These are phyloP conservation scores for Anthracocystis setariae DNA, from an alignment of 1,284 basidiomycete species.

Conservation along the genomic window DNA sequence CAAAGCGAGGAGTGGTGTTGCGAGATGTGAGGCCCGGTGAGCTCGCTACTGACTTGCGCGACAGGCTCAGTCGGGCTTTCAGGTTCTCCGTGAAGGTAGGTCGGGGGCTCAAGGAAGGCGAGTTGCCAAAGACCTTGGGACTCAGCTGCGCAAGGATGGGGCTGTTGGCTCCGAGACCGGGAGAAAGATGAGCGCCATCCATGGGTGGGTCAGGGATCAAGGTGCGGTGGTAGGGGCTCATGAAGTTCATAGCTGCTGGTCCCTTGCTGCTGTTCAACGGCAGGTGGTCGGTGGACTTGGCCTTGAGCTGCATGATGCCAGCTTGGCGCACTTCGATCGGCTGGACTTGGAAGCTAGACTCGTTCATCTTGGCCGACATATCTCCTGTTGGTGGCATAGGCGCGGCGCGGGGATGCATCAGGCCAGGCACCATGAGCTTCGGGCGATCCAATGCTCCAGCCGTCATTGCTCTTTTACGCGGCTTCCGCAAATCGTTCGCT, in stretches of 20 bases:
- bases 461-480: constrained; percentile 39
- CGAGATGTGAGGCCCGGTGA: constrained; percentile 32
- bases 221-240: constrained; percentile 41
- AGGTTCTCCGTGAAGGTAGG: constrained; percentile 35
- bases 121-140: constrained; percentile 26
- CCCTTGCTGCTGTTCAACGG: constrained; percentile 21
- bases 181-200: constrained; percentile 30
- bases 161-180: constrained; percentile 39
- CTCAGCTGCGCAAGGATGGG: constrained; percentile 43
- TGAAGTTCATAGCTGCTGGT: constrained; percentile 35
- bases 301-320: constrained; percentile 24
- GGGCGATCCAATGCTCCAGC: constrained; percentile 39
- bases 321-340: constrained; percentile 26
- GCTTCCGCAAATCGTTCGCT: background rate
- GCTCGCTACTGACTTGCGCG: constrained; percentile 42
- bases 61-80: constrained; percentile 39
- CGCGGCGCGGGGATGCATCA: constrained; percentile 42
- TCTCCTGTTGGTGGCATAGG: constrained; percentile 28
- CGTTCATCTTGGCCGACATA: constrained; percentile 3
- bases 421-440: constrained; percentile 24
- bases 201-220: constrained; percentile 41
- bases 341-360: constrained; percentile 23
- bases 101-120: constrained; percentile 33
- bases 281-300: constrained; percentile 37
- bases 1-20: constrained; percentile 31